Evolutionary conservation across 1,139 yeast genomes (phyloP), one percentile per base, ranked within the genome.

Genomic region (Pichia inconspicua): DNA sequence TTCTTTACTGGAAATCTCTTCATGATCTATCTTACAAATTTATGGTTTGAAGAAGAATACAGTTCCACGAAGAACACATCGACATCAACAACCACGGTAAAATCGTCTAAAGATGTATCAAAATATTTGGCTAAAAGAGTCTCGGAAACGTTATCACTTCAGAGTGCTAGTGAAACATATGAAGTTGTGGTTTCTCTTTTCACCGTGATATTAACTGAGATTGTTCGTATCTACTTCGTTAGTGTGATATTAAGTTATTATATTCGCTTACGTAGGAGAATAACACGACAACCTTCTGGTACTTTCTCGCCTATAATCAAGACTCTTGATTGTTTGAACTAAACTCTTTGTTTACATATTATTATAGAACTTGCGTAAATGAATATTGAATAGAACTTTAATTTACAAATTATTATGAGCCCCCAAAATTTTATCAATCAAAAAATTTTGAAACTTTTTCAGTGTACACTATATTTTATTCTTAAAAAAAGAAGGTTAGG

Each of bases 21-120:
- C 66, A 86, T 95, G 12, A 56, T 84, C 4, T 83, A 83, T 65
- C 89, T 92, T 62, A 74, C 83, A 15, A 72, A 75, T 48, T 75
- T 80, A 54, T 90, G 97, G 97, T 84, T 88, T 38, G 44, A 52
- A 25, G 60, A 59, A 40, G 62, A 60, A 45, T 53, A 55, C 38
- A 31, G 25, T 41, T 44, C 40, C n/a, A 22, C 48, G 41, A 14
- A 22, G 38, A 12, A 22, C 45, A 11, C n/a, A 30, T 12, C n/a
- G 4, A 5, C 34, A 30, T 12, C n/a, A 30, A 14, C 34, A 2
- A 30, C n/a, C 12, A 12, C 6, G 7, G 14, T 30, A 3, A 30
- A 30, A 30, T 30, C 34, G 6, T 30, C 19, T 35, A 35, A 37
- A 14, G 11, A 8, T 5, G 28, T 17, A 19, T 41, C 37, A 11